Base-by-base conservation (phyloP, 495 filamentous ascomycete species). In the Extremus antarcticus region DNA sequence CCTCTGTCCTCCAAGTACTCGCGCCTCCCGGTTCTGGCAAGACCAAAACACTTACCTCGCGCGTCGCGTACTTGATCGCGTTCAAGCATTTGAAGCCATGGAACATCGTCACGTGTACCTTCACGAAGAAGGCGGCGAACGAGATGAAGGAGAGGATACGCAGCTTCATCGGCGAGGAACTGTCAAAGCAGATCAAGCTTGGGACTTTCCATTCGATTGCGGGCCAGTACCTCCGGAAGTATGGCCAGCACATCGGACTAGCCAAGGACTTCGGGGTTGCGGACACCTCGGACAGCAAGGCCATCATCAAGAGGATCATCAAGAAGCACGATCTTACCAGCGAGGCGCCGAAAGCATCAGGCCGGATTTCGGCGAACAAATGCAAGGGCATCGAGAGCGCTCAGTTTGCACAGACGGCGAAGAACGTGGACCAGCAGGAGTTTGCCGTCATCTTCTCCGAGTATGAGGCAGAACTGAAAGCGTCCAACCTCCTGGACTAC, bases 121-220 rank as follows among this genome's bases (percentile, higher is more conserved):
- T 99, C 66, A 99, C 94, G 2, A 87, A 95, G 66, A 99, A 97
- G 68, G 92, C 92, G 2, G 87, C 92, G 17, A 82, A 86, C 17
- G 94, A 99, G 70, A 99, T 99, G 94, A 88, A 88, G 56, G 81
- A 88, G 63, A 79, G 94, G 22, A 83, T 99, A 32, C 80, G 83
- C 0, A 82, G 79, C 55, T 74, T 92, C 13, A 75, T 97, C 19
- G 89, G 89, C 2, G 79, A 87, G 60, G 84, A 81, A 1, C 68
- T 85, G 24, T 88, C 91, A 69, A 82, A 76, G 45, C 85, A 82
- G 59, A 70, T 99, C 54, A 78, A 95, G 40, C 73, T 99, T 13
- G 94, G 94, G 15, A 99, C 94, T 10, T 99, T 99, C 61, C 94
- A 99, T 70, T 94, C 89, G 46, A 88, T 99, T 55, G 84, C 88